Percentiles rank a stretch among this genome's conserved stretches.
Evolutionary conservation across 75 land plant genomes (phyloP).

Genomic region (Picea glauca): DNA sequence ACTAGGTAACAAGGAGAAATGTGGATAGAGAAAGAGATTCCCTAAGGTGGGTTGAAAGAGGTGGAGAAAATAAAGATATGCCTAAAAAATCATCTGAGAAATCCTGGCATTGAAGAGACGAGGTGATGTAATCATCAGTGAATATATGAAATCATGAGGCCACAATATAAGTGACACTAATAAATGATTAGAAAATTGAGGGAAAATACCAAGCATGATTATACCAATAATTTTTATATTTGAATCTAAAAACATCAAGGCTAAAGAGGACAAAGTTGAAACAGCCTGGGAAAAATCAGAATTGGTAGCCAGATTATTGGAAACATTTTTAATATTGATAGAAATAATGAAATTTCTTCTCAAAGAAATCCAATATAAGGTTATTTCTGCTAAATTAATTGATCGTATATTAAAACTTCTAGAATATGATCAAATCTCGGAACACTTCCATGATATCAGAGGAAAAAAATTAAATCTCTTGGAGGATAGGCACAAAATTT

Average conservation of each 20-base stretch:
- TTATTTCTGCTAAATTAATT: constrained; percentile 60
- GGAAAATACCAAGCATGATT: too few species aligned
- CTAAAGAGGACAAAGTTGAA: constrained; percentile 16
- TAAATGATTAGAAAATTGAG: too few species aligned
- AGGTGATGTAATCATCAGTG: too few species aligned
- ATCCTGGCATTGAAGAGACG: too few species aligned
- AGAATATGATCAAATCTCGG: constrained; percentile 47
- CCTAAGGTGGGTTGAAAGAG: too few species aligned
- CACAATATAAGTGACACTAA: too few species aligned
- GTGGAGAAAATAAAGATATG: too few species aligned
- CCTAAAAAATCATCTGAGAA: too few species aligned
- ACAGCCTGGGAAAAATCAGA: constrained; percentile 45
- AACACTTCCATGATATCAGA: constrained; percentile 67
- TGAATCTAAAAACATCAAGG: constrained; percentile 11
- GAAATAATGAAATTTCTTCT: constrained; percentile 63
- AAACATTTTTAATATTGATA: constrained; percentile 47
- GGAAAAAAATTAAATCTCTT: constrained; percentile 54
- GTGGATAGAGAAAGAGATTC: too few species aligned
- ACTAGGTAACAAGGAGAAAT: too few species aligned
- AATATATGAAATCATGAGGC: too few species aligned
- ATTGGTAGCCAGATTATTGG: constrained; percentile 6
- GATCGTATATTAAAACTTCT: constrained; percentile 27
- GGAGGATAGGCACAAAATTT: constrained; percentile 65
- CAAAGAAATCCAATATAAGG: constrained; percentile 68
- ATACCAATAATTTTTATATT: too few species aligned